A percentile compares a stretch with the other conserved stretches of the same genome.
These are phyloP conservation scores for Diaporthe sp. DNA, from an alignment of 2,329 filamentous ascomycete genomes.

Conservation along the genomic window DNA sequence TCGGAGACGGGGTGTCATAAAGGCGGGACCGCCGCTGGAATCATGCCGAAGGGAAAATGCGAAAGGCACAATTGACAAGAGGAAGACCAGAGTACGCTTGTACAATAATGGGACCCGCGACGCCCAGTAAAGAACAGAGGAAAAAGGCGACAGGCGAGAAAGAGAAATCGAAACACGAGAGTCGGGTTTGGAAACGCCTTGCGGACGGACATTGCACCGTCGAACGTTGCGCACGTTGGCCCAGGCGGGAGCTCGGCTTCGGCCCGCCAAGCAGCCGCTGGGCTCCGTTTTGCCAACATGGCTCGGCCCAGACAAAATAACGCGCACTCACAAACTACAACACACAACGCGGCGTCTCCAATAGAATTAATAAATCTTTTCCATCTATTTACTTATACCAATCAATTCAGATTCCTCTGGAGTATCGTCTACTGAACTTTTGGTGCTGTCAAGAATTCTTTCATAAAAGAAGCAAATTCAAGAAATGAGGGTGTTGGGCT, in stretches of 20 bases:
- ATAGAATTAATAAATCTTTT: no score
- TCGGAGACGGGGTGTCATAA: constrained; percentile 21
- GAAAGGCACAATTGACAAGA: not conserved
- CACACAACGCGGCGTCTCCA: no score
- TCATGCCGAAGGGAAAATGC: not conserved
- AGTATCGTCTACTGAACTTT: no score
- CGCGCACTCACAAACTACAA: no score
- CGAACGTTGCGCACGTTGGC: constrained; percentile 30
- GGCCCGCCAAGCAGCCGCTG: constrained; percentile 19
- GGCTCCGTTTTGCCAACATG: constrained; percentile 4
- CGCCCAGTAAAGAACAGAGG: not conserved
- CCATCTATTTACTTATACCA: no score
- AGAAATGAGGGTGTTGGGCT: no score
- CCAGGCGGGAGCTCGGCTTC: constrained; percentile 23
- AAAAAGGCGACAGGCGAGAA: not conserved
- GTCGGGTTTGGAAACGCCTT: constrained; percentile 27
- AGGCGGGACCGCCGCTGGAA: not conserved
- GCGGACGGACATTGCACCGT: constrained; percentile 33
- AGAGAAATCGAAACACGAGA: constrained; percentile 21
- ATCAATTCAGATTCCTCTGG: no score
- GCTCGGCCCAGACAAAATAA: no score
- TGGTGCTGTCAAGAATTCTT: no score
- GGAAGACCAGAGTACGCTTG: constrained; percentile 7
- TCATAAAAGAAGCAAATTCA: no score
- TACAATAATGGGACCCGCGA: not conserved